These are phyloP conservation scores for Typha latifolia DNA, from an alignment of 176 grass and related monocot genomes.

Conservation along the genomic window DNA sequence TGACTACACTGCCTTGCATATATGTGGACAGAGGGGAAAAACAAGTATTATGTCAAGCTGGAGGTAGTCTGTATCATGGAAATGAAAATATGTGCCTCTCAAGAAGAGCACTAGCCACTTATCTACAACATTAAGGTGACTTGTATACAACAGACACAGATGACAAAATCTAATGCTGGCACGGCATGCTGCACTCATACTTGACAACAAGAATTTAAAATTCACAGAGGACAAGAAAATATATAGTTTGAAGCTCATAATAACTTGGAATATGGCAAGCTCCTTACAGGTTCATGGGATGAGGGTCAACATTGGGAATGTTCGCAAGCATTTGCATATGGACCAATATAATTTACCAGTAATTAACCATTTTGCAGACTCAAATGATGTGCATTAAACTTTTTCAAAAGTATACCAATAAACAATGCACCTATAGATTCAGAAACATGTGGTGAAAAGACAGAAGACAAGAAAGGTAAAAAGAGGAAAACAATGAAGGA, in stretches of 20 bases:
- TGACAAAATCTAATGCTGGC: neutral
- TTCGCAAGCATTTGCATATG: neutral
- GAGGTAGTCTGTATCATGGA: no score
- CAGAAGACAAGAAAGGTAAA: neutral
- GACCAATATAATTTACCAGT: no score
- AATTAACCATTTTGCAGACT: no score
- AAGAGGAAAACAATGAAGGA: slow-evolving; percentile 15
- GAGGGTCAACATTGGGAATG: neutral
- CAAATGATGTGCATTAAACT: no score
- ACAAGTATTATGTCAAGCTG: no score
- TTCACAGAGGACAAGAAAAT: neutral
- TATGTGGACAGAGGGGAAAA: no score
- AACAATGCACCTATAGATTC: no score
- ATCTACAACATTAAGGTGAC: neutral
- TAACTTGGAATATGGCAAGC: neutral
- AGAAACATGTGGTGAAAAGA: neutral
- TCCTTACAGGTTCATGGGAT: neutral
- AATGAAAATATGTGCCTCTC: no score
- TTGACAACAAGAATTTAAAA: neutral
- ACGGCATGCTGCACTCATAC: neutral
- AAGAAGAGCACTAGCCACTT: neutral
- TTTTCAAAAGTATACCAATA: no score
- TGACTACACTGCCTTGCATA: no score
- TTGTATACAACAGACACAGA: neutral
- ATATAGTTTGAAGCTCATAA: neutral